Conservation (phyloP, 2,329 filamentous ascomycete species). For the Cadophora gregata region DNA sequence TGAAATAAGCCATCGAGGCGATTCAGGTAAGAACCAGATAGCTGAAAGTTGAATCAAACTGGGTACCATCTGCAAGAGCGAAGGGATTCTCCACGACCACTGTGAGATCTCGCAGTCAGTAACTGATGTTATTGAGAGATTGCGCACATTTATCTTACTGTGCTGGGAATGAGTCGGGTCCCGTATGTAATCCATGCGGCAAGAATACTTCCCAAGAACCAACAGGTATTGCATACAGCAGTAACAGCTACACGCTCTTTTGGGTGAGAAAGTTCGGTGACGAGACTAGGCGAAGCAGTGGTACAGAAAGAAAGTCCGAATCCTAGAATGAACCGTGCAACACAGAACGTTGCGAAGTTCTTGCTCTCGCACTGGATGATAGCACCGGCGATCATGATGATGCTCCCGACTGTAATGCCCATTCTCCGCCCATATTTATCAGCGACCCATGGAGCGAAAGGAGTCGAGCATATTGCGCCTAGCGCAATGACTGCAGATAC, state of each 20-base stretch:
- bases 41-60: conserved; percentile 34
- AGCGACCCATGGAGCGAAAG: not conserved
- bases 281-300: conserved; percentile 56
- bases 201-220: conserved; percentile 55
- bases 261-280: conserved; percentile 59
- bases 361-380: not conserved
- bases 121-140: not conserved
- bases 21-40: conserved; percentile 56
- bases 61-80: conserved; percentile 47
- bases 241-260: conserved; percentile 59
- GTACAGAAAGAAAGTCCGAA: conserved; percentile 58
- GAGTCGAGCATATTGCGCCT: not conserved
- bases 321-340: conserved; percentile 56
- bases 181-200: conserved; percentile 52
- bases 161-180: conserved; percentile 49
- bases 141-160: not conserved
- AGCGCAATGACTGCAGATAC: not conserved
- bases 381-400: not conserved
- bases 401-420: not conserved
- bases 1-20: conserved; percentile 60
- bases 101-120: conserved; percentile 18
- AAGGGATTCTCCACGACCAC: conserved; percentile 51
- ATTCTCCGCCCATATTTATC: not conserved
- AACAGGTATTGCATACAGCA: conserved; percentile 60
- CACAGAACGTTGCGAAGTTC: conserved; percentile 53